These are phyloP conservation scores for Neurospora cerealis DNA, from an alignment of 495 filamentous ascomycete genomes.

Conservation along the genomic window DNA sequence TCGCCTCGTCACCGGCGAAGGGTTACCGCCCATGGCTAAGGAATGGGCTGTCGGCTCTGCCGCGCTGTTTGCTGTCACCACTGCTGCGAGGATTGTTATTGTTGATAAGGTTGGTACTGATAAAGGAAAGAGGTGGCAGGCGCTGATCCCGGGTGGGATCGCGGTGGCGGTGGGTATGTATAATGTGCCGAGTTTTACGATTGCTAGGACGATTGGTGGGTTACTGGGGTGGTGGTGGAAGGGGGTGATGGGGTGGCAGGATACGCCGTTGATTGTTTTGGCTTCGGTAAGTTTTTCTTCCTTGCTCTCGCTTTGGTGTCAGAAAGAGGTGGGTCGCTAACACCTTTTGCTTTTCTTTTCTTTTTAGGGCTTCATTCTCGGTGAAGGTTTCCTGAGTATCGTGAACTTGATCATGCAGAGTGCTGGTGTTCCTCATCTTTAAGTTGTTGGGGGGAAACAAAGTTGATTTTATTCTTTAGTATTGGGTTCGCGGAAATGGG, in stretches of 20 bases:
- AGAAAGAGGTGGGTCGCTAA: slow-evolving; percentile 3
- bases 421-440: slow-evolving; percentile 67
- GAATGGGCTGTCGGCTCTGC: slow-evolving; percentile 66
- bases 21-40: slow-evolving; percentile 70
- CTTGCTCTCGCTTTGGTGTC: not conserved
- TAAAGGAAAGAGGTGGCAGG: slow-evolving; percentile 39
- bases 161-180: slow-evolving; percentile 87
- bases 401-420: slow-evolving; percentile 80
- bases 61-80: slow-evolving; percentile 56
- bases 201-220: slow-evolving; percentile 81
- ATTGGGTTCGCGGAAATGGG: not conserved
- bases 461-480: not conserved
- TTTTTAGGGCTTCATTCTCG: slow-evolving; percentile 68
- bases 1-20: slow-evolving; percentile 84
- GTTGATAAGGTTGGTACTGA: slow-evolving; percentile 8
- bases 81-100: slow-evolving; percentile 50
- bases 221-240: slow-evolving; percentile 77
- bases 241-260: slow-evolving; percentile 36
- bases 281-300: slow-evolving; percentile 37
- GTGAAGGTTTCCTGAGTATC: slow-evolving; percentile 91
- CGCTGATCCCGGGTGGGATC: slow-evolving; percentile 79
- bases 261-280: slow-evolving; percentile 48
- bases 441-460: not conserved
- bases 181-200: slow-evolving; percentile 90
- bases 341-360: not conserved